Evolutionary conservation across 2,329 filamentous ascomycete species (phyloP).

Genomic region (Microcyclosporella mali): DNA sequence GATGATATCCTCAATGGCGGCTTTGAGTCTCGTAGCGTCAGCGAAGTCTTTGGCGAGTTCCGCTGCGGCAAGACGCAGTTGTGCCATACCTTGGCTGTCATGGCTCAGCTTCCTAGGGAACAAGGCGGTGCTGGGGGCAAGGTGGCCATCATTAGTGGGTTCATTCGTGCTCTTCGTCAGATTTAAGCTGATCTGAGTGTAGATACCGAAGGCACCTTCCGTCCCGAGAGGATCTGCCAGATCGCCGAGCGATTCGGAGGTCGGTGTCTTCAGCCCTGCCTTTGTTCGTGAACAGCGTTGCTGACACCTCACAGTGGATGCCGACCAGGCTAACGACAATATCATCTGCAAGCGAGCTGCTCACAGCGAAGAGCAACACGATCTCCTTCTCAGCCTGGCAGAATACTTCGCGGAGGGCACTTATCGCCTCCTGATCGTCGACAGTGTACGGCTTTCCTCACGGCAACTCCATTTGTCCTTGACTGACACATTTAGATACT

Average conservation of each 20-base stretch:
- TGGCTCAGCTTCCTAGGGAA: conserved; percentile 50
- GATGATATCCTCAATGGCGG: conserved; percentile 57
- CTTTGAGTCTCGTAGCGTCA: conserved; percentile 66
- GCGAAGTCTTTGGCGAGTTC: conserved; percentile 57
- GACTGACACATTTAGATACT: conserved; percentile 43
- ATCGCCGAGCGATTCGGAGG: conserved; percentile 58
- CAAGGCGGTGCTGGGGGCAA: conserved; percentile 63
- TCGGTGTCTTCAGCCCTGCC: background rate
- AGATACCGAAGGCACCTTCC: conserved; percentile 59
- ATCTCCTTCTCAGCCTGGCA: conserved; percentile 56
- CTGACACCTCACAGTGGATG: conserved; percentile 41
- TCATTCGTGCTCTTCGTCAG: background rate
- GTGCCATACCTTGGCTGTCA: conserved; percentile 62
- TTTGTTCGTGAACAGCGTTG: background rate
- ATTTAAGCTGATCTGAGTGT: background rate
- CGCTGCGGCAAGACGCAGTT: conserved; percentile 65
- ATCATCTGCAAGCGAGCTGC: conserved; percentile 59
- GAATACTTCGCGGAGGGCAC: conserved; percentile 57
- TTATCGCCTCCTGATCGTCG: conserved; percentile 61
- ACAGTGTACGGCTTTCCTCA: conserved; percentile 46
- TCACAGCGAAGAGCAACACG: conserved; percentile 62
- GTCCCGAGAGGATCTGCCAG: conserved; percentile 60
- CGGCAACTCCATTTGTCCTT: no score
- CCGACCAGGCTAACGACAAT: conserved; percentile 57
- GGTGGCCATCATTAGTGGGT: conserved; percentile 58